Percentiles rank a stretch among this genome's conserved stretches.
Evolutionary conservation across 257 asterid genomes (phyloP).

Genomic region (Lycium barbarum): DNA sequence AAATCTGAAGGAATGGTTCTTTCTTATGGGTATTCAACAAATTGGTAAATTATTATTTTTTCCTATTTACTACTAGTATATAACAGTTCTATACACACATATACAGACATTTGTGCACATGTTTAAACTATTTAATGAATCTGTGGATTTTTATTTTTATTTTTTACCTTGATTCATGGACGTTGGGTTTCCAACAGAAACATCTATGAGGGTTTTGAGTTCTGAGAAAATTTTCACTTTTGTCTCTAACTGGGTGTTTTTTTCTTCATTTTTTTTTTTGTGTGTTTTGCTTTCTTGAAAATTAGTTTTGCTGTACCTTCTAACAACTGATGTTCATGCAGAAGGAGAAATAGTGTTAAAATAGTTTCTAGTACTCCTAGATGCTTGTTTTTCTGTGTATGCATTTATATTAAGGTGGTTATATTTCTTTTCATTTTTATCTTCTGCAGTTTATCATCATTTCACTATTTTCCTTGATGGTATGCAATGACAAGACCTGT

Average conservation of each 20-base stretch:
- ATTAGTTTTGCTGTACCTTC: not conserved
- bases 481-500: constrained; percentile 46
- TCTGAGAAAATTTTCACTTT: constrained; percentile 44
- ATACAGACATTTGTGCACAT: constrained; percentile 40
- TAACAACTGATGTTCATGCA: constrained; percentile 23
- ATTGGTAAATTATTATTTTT: constrained; percentile 54
- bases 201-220: constrained; percentile 47
- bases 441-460: not conserved
- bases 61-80: constrained; percentile 24
- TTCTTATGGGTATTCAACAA: constrained; percentile 72
- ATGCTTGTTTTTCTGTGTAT: constrained; percentile 5
- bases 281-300: constrained; percentile 5
- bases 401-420: constrained; percentile 20
- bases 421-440: not conserved
- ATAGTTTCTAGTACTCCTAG: constrained; percentile 12
- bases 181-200: constrained; percentile 59
- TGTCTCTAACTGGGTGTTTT: constrained; percentile 58
- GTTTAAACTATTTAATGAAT: constrained; percentile 42
- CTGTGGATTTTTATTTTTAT: constrained; percentile 37
- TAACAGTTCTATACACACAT: not conserved
- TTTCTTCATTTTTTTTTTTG: constrained; percentile 35
- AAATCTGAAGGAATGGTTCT: constrained; percentile 49
- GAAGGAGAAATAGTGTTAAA: constrained; percentile 9
- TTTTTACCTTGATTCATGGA: constrained; percentile 43
- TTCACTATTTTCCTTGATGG: constrained; percentile 40